Base-by-base conservation (phyloP, 2,329 filamentous ascomycete genomes). In the Apiospora phragmitis region DNA sequence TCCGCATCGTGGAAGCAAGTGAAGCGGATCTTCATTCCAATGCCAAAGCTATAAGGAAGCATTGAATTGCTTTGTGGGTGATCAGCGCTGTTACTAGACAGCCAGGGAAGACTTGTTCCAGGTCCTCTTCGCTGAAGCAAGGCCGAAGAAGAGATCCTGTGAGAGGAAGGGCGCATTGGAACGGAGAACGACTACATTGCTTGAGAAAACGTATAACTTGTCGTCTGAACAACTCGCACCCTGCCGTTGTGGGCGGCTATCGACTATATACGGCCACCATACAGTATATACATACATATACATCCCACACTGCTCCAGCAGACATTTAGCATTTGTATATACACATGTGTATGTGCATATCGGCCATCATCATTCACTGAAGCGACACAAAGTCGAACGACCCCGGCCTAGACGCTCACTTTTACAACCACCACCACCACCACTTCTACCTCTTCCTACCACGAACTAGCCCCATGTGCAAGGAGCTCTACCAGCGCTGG, bases 401-500 rank as follows among this genome's bases (percentile, higher is more conserved):
- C 21, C 26, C 55, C 29, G 32, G 29, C 18, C 32, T 35, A 35
- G 26, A 35, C 51, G 18, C 55, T 62, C 29, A n/a, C 55, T n/a
- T n/a, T n/a, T 35, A 59, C 18, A 2, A 32, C 29, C 32, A 18
- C 18, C 26, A 38, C 55, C 21, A n/a, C 29, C 55, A 35, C 18
- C 29, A 62, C 16, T 18, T 9, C 18, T 35, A 38, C 29, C 14
- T 4, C 8, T 26, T 3, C 3, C 4, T 4, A 55, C 26, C 14
- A 9, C 35, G 4, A 29, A 7, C 32, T 21, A 26, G 24, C 65
- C 47, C 43, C 32, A 80, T 80, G 79, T 80, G 79, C 67, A 76
- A 78, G 69, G 79, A 80, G 69, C 75, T 79, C 9, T 80, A 79
- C 65, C 78, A 80, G 71, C 76, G 78, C 35, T 80, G 79, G 79